Evolutionary conservation across 306 rosid genomes (phyloP).

Genomic region (Prunus davidiana): DNA sequence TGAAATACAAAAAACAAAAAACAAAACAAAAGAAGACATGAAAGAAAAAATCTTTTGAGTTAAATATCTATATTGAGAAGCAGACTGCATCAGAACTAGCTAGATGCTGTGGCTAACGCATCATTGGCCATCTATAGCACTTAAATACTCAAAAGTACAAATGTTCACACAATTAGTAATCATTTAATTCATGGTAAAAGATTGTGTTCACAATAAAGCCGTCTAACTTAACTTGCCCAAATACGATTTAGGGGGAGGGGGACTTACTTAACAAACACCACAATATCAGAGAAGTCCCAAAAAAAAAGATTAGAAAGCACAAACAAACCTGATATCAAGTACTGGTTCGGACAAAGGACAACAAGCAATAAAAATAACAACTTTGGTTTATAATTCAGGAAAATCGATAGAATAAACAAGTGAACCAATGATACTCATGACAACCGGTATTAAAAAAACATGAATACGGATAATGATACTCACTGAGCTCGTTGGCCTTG

Average conservation of each 20-base stretch:
- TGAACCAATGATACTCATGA: not conserved
- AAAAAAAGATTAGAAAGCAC: not conserved
- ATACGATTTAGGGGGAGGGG: not conserved
- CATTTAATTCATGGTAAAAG: not conserved
- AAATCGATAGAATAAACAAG: not conserved
- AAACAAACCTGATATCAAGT: not conserved
- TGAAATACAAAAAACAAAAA: not conserved
- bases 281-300: not conserved
- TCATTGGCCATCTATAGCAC: too few species aligned
- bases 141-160: not conserved
- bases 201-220: not conserved
- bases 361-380: not conserved
- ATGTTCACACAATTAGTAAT: not conserved
- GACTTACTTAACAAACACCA: not conserved
- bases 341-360: not conserved
- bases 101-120: too few species aligned
- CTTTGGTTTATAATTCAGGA: not conserved
- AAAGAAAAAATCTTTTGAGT: too few species aligned
- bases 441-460: not conserved
- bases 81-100: too few species aligned
- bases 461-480: not conserved
- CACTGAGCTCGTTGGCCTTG: too few species aligned
- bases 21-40: too few species aligned
- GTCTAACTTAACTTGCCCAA: not conserved
- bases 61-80: too few species aligned